Base-by-base conservation (phyloP, 768 basidiomycete species). In the Podaxis mareebaensis region DNA sequence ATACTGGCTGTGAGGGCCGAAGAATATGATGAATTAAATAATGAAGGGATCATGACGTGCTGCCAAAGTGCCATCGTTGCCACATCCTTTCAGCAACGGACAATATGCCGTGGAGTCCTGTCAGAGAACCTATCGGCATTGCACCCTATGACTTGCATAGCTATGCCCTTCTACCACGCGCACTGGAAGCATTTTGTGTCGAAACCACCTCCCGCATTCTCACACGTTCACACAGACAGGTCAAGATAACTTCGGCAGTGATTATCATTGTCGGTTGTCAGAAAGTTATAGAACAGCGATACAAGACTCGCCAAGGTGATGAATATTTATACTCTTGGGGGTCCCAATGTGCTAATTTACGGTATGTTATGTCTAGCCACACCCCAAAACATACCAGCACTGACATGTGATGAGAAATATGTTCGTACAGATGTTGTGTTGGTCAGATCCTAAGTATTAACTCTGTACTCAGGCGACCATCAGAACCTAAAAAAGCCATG, bases 51-150 rank as follows among this genome's bases (percentile, higher is more conserved):
- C 58, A 33, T 30, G 30, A 59, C 58, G 46, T 13, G n/a, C 24
- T 38, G 38, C 22, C 54, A 40, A 40, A 40, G 26, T 49, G 58
- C 24, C 58, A 59, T 55, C 53, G 53, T 55, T 55, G 61, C 44
- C 61, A 62, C 33, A 62, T 55, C 48, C 53, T 22, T 46, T 62
- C 44, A 53, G 26, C 61, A 48, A 60, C 59, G 33, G 58, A 11
- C 38, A 38, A 33, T 38, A 13, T 2, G 24, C 3, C 10, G n/a
- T 56, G n/a, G 22, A 39, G 24, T 44, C 36, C 36, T 56, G 54
- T 40, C 54, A 56, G 17, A 56, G 38, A 22, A 56, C 20, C 36
- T 56, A 33, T 40, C 54, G 17, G 54, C 54, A 40, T 22, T 40
- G n/a, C 8, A 0, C 5, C 20, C 17, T 17, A 15, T 24, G n/a